These are phyloP conservation scores for Microstegium vimineum DNA, from an alignment of 176 grass and related monocot genomes.

Conservation along the genomic window DNA sequence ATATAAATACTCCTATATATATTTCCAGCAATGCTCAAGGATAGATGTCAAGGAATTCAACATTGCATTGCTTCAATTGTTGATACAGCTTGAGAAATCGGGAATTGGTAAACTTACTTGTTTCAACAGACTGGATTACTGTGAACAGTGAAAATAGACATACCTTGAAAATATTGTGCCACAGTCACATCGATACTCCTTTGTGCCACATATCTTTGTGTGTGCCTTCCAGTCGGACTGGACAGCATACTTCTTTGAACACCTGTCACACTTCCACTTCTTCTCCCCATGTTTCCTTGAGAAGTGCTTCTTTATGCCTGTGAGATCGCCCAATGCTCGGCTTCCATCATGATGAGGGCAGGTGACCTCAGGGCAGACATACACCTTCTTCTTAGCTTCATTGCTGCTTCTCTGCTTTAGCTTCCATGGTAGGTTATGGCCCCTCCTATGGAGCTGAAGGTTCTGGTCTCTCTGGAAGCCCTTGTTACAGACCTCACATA, in stretches of 20 bases:
- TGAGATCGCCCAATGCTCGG: conserved; percentile 56
- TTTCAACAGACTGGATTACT: background rate
- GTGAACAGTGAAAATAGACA: conserved; percentile 3
- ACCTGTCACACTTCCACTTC: conserved; percentile 69
- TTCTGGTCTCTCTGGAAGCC: conserved; percentile 71
- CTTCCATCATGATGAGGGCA: conserved; percentile 51
- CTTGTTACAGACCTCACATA: conserved; percentile 63
- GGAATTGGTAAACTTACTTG: no score
- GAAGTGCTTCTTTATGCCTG: conserved; percentile 66
- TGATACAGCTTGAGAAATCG: background rate
- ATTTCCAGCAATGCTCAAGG: background rate
- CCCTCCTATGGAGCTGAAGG: conserved; percentile 64
- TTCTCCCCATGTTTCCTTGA: conserved; percentile 67
- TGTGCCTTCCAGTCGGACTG: conserved; percentile 74
- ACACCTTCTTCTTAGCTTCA: conserved; percentile 55
- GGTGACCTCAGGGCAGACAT: conserved; percentile 52
- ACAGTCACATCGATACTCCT: conserved; percentile 65
- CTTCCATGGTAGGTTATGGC: conserved; percentile 71
- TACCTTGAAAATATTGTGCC: conserved; percentile 70
- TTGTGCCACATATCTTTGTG: conserved; percentile 59
- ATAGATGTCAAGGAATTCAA: background rate
- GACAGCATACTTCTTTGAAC: conserved; percentile 74
- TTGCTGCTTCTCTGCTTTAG: conserved; percentile 56
- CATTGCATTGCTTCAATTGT: background rate
- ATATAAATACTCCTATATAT: background rate